phyloP scores from a whole-genome alignment of 1,284 basidiomycete genomes.

The Fomitopsis palustris region DNA sequence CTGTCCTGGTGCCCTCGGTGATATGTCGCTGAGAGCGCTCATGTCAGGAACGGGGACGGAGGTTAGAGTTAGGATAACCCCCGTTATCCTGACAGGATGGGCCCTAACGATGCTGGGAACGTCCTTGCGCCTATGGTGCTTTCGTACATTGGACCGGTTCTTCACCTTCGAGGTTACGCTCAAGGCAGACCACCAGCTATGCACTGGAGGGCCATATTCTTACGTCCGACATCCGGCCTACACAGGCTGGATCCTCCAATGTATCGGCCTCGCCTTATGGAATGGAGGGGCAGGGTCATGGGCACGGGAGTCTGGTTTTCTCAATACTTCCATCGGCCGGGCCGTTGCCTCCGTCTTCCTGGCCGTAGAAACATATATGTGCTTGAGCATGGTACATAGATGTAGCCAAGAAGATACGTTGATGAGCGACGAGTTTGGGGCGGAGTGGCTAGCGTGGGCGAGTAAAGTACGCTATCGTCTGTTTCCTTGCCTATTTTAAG shows the following conservation, averaged over 20 bases:
- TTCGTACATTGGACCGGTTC: slow-evolving; percentile 39
- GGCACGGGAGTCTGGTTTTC: background rate
- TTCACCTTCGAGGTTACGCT: slow-evolving; percentile 62
- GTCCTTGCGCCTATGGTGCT: slow-evolving; percentile 33
- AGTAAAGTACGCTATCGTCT: slow-evolving; percentile 1
- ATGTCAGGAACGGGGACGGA: background rate
- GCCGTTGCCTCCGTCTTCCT: background rate
- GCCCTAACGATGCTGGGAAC: slow-evolving; percentile 42
- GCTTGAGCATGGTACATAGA: slow-evolving; percentile 35
- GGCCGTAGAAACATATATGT: background rate
- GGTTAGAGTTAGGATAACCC: slow-evolving; percentile 31
- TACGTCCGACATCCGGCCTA: slow-evolving; percentile 39
- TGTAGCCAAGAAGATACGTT: background rate
- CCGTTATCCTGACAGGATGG: slow-evolving; percentile 46
- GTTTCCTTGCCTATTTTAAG: slow-evolving; percentile 1
- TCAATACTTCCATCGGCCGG: background rate
- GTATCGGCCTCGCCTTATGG: background rate
- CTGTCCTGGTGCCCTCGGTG: background rate
- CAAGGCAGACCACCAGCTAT: slow-evolving; percentile 45
- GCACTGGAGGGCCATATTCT: slow-evolving; percentile 49
- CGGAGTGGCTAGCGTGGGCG: slow-evolving; percentile 6
- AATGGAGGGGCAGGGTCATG: background rate
- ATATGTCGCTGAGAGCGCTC: background rate
- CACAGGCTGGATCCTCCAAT: slow-evolving; percentile 14
- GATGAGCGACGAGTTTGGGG: background rate